Percentiles rank a stretch among this genome's conserved stretches.
These are phyloP conservation scores for Micractinium sp. DNA, from an alignment of 139 green algal genomes.

Conservation along the genomic window DNA sequence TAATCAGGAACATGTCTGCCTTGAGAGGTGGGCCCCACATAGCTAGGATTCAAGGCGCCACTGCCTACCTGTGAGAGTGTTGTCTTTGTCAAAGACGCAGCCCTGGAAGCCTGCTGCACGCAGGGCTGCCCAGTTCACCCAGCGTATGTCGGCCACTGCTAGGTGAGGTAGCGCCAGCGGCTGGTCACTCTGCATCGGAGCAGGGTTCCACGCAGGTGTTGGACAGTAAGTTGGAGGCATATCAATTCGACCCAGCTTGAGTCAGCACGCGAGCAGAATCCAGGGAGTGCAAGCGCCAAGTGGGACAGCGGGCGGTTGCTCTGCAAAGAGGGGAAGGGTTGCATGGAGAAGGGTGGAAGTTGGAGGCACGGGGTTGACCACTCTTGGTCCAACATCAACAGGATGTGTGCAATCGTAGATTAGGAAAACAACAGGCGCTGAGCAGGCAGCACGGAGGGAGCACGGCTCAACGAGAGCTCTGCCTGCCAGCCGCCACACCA, in stretches of 20 bases:
- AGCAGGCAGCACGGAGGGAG: background rate
- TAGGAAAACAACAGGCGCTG: background rate
- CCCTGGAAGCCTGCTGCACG: conserved; percentile 77
- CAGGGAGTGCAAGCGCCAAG: too few species aligned
- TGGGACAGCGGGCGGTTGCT: too few species aligned
- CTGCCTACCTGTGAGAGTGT: conserved; percentile 89
- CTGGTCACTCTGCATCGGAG: conserved; percentile 58
- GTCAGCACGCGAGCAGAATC: too few species aligned
- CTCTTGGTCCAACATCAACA: too few species aligned
- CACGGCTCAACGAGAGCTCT: background rate
- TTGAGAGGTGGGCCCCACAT: too few species aligned
- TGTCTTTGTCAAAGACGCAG: conserved; percentile 96
- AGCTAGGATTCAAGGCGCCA: too few species aligned
- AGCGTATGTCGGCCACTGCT: conserved; percentile 65
- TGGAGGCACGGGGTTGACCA: too few species aligned
- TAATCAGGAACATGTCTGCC: background rate
- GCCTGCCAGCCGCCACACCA: conserved; percentile 47
- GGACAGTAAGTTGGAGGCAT: background rate
- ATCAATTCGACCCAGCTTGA: too few species aligned
- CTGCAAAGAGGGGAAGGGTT: too few species aligned
- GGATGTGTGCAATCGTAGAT: too few species aligned
- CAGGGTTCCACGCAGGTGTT: background rate
- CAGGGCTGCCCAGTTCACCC: conserved; percentile 78
- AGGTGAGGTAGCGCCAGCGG: conserved; percentile 79
- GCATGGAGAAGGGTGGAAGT: too few species aligned